Evolutionary conservation across 768 basidiomycete species (phyloP).

Genomic region (Amanita rimosa): DNA sequence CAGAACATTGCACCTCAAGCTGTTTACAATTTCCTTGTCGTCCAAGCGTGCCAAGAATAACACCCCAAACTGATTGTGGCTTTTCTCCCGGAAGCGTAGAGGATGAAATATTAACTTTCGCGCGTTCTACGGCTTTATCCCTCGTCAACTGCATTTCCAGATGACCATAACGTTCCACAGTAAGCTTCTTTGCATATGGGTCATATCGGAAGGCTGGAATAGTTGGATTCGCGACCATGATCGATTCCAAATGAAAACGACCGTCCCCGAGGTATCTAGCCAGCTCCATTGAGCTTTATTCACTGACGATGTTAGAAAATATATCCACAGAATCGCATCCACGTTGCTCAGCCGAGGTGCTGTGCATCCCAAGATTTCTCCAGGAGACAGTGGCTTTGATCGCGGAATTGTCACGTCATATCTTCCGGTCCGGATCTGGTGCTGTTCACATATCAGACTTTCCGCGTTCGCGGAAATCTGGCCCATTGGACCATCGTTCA

Average conservation of each 20-base stretch:
- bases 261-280: slow-evolving; percentile 92
- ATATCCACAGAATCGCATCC: slow-evolving; percentile 83
- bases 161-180: slow-evolving; percentile 86
- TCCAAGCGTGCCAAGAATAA: slow-evolving; percentile 89
- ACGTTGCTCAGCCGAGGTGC: slow-evolving; percentile 70
- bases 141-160: slow-evolving; percentile 72
- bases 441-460: not conserved
- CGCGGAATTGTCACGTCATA: slow-evolving; percentile 75
- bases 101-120: slow-evolving; percentile 47
- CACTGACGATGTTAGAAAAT: not conserved
- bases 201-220: slow-evolving; percentile 97
- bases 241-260: slow-evolving; percentile 94
- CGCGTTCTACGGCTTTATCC: slow-evolving; percentile 63
- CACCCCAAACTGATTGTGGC: slow-evolving; percentile 60
- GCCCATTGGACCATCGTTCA: not conserved
- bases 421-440: slow-evolving; percentile 40
- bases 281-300: slow-evolving; percentile 6
- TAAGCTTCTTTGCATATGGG: slow-evolving; percentile 96
- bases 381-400: slow-evolving; percentile 88
- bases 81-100: not conserved
- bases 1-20: slow-evolving; percentile 40
- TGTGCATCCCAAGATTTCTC: slow-evolving; percentile 95
- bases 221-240: slow-evolving; percentile 98
- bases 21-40: slow-evolving; percentile 90
- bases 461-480: not conserved